phyloP scores from a whole-genome alignment of 331 rosid genomes.

The Arachis monticola region DNA sequence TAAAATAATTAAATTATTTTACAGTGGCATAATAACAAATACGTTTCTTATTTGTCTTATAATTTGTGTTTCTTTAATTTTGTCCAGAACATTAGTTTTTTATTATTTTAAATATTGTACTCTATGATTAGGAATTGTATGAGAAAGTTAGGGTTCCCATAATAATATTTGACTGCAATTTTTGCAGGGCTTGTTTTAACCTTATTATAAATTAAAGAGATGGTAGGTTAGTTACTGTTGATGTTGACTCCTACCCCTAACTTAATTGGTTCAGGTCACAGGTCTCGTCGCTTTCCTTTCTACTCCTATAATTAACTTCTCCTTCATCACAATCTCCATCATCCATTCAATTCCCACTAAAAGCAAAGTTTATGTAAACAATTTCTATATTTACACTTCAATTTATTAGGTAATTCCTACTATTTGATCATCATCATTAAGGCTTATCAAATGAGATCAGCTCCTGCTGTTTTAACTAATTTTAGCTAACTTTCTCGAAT shows the following conservation, averaged over 20 bases:
- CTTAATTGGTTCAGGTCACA: slow-evolving; percentile 40
- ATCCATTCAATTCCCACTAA: slow-evolving; percentile 39
- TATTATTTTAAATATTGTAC: no score
- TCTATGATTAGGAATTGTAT: not conserved
- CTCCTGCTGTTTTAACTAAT: no score
- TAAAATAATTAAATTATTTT: no score
- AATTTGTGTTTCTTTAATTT: no score
- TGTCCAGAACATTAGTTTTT: no score
- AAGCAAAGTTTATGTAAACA: slow-evolving; percentile 34
- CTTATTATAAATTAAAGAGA: not conserved
- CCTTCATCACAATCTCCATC: slow-evolving; percentile 17
- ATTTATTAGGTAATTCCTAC: no score
- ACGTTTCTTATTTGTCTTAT: no score
- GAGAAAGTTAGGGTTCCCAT: slow-evolving; percentile 53
- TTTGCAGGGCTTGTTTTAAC: slow-evolving; percentile 47
- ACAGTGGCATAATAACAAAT: no score
- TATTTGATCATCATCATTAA: no score
- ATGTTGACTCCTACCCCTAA: slow-evolving; percentile 49
- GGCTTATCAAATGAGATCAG: no score
- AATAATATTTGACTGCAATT: slow-evolving; percentile 25
- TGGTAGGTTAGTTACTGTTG: slow-evolving; percentile 41
- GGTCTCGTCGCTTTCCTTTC: slow-evolving; percentile 47
- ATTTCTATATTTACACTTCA: no score
- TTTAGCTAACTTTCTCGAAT: no score
- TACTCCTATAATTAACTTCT: slow-evolving; percentile 1